These are phyloP conservation scores for Bolboschoenus planiculmis DNA, from an alignment of 176 grass and related monocot species.

Conservation along the genomic window DNA sequence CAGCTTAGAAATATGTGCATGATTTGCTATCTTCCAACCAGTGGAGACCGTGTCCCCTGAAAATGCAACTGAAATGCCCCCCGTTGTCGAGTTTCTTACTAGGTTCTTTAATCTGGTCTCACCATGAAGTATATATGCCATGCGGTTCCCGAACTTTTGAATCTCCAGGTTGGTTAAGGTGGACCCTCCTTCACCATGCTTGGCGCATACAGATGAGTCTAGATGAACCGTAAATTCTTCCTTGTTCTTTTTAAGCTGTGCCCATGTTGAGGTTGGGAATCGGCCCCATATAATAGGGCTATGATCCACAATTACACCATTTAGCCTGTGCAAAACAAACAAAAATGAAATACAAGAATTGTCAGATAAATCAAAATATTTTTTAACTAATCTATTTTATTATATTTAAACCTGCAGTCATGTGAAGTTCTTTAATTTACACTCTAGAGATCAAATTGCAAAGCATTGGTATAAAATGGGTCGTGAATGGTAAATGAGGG, in stretches of 20 bases:
- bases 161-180: conserved; percentile 72
- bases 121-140: conserved; percentile 58
- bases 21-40: conserved; percentile 67
- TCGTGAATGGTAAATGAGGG: background rate
- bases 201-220: conserved; percentile 72
- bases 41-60: conserved; percentile 58
- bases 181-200: conserved; percentile 57
- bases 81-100: conserved; percentile 55
- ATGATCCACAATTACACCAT: conserved; percentile 60
- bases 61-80: conserved; percentile 66
- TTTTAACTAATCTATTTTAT: background rate
- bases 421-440: background rate
- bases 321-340: conserved; percentile 15
- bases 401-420: background rate
- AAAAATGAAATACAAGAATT: background rate
- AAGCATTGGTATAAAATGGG: background rate
- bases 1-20: conserved; percentile 48
- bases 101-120: conserved; percentile 68
- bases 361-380: background rate
- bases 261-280: conserved; percentile 52
- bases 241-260: conserved; percentile 88
- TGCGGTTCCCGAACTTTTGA: conserved; percentile 48
- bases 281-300: conserved; percentile 33
- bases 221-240: conserved; percentile 68
- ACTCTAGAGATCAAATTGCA: background rate